Evolutionary conservation across 768 basidiomycete species (phyloP).

Genomic region (Mycena galericulata): DNA sequence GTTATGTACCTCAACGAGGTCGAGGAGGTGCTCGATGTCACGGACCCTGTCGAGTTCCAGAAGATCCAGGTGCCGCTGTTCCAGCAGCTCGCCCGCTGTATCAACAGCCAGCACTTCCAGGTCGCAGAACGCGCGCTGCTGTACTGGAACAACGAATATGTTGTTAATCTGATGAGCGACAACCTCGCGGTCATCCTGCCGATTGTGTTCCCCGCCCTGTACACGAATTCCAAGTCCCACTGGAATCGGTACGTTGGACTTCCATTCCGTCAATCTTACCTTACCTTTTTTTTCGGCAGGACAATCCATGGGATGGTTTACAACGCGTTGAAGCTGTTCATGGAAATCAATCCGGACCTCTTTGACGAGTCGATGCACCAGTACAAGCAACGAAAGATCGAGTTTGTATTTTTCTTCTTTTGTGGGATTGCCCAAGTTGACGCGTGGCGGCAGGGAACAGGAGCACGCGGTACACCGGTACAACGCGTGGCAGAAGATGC

Average conservation of each 20-base stretch:
- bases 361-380: constrained; percentile 95
- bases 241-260: constrained; percentile 89
- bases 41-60: constrained; percentile 94
- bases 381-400: constrained; percentile 88
- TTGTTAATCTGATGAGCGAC: constrained; percentile 99
- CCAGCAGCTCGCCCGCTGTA: constrained; percentile 94
- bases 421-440: background rate
- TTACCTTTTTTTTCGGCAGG: constrained; percentile 58
- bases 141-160: constrained; percentile 99
- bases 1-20: constrained; percentile 99
- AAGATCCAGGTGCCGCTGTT: constrained; percentile 95
- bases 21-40: constrained; percentile 98
- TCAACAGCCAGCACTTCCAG: constrained; percentile 99
- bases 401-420: constrained; percentile 63
- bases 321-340: constrained; percentile 97
- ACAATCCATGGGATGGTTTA: constrained; percentile 99
- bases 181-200: constrained; percentile 91
- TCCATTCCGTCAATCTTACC: constrained; percentile 6
- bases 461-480: constrained; percentile 88
- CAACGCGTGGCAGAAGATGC: constrained; percentile 90
- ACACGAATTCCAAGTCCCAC: constrained; percentile 95
- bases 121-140: constrained; percentile 96
- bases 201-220: constrained; percentile 96
- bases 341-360: constrained; percentile 98
- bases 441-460: constrained; percentile 73